These are phyloP conservation scores for Tetrahymena elliotti DNA, from an alignment of 73 alveolate genomes.

Conservation along the genomic window DNA sequence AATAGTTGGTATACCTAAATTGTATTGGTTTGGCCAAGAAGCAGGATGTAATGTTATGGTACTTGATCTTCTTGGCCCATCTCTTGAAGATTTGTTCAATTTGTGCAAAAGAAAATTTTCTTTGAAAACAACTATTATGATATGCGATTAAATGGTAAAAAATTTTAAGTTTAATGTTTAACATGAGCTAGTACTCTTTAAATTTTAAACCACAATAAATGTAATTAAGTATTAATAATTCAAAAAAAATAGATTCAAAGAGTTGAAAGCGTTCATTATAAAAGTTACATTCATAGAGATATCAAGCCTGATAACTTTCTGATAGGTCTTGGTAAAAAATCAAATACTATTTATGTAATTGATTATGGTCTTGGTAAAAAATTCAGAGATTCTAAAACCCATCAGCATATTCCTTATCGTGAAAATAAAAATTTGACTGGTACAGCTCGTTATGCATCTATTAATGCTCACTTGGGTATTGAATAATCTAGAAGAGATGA, in stretches of 20 bases:
- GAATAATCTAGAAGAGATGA: constrained; percentile 67
- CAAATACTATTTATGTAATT: constrained; percentile 41
- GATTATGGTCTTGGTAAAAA: constrained; percentile 67
- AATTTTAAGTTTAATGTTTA: not conserved
- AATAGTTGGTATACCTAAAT: constrained; percentile 66
- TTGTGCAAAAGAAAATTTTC: constrained; percentile 72
- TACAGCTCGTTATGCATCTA: constrained; percentile 67
- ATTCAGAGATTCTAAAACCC: constrained; percentile 59
- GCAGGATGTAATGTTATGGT: constrained; percentile 77
- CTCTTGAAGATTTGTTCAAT: constrained; percentile 78
- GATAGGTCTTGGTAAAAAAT: constrained; percentile 45
- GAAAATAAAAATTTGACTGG: constrained; percentile 68
- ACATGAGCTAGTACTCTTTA: not conserved
- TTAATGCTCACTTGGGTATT: constrained; percentile 61
- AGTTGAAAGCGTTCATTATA: constrained; percentile 49
- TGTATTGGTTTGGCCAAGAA: constrained; percentile 73
- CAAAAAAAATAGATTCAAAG: constrained; percentile 20
- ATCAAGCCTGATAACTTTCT: constrained; percentile 57
- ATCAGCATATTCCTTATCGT: constrained; percentile 64
- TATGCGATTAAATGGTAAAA: constrained; percentile 67
- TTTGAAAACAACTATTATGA: constrained; percentile 63
- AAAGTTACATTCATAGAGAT: constrained; percentile 45
- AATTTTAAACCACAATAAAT: too few relatives aligned
- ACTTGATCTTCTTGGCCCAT: constrained; percentile 79
- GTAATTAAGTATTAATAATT: not conserved